These are phyloP conservation scores for Pseudogymnoascus pannorum DNA, from an alignment of 2,329 filamentous ascomycete species.

Conservation along the genomic window DNA sequence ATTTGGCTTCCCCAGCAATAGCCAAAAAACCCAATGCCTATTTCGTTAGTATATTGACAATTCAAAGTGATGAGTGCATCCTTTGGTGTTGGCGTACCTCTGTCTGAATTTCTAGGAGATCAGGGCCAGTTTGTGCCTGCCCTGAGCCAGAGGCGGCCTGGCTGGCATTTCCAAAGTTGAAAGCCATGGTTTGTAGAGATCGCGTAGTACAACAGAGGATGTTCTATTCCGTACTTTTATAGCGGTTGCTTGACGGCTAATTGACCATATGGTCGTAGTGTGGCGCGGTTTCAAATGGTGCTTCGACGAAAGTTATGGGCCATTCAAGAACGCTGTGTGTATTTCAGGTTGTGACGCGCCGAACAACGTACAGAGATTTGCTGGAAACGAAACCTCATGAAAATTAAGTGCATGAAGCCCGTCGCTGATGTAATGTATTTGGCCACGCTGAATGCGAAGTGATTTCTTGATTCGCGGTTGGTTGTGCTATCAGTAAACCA, in stretches of 20 bases:
- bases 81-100: conserved; percentile 51
- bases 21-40: conserved; percentile 65
- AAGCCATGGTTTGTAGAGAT: conserved; percentile 46
- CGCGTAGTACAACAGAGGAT: background rate
- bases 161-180: conserved; percentile 48
- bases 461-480: conserved; percentile 2
- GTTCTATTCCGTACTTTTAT: background rate
- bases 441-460: conserved; percentile 2
- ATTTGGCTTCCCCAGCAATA: conserved; percentile 70
- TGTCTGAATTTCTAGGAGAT: conserved; percentile 72
- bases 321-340: background rate
- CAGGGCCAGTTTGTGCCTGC: conserved; percentile 48
- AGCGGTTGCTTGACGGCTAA: background rate
- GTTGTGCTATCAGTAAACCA: background rate
- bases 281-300: conserved; percentile 1
- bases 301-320: background rate
- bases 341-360: background rate
- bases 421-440: background rate
- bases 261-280: background rate
- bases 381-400: conserved; percentile 1
- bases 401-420: background rate
- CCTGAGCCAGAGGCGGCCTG: conserved; percentile 34
- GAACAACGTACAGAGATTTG: conserved; percentile 5
- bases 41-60: background rate
- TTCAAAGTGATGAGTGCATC: conserved; percentile 6